Conservation (phyloP, 148 eudicot genomes). For the Camellia japonica region DNA sequence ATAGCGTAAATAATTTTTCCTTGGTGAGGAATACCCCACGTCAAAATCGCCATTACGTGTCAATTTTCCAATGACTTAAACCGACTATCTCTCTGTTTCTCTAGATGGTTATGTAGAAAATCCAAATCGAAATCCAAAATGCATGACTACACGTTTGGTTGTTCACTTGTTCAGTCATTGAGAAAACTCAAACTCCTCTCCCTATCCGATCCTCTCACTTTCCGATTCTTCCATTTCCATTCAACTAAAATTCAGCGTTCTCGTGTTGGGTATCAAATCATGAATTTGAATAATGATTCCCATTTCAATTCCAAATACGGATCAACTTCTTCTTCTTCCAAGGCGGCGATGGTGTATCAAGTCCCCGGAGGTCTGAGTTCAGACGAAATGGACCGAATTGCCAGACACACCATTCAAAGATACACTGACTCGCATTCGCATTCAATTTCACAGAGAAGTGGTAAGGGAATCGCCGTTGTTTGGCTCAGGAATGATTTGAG, state of each 20-base stretch:
- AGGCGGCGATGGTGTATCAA: slow-evolving; percentile 11
- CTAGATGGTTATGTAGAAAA: background rate
- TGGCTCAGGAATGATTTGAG: slow-evolving; percentile 94
- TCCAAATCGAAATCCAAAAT: background rate
- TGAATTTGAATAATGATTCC: background rate
- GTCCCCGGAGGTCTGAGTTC: slow-evolving; percentile 52
- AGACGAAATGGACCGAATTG: slow-evolving; percentile 42
- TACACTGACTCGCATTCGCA: slow-evolving; percentile 26
- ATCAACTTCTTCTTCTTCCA: background rate
- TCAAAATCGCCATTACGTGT: slow-evolving; percentile 12
- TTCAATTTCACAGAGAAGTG: slow-evolving; percentile 27
- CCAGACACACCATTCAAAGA: slow-evolving; percentile 49
- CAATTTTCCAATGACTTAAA: slow-evolving; percentile 15
- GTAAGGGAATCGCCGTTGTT: slow-evolving; percentile 68
- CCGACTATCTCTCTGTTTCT: background rate
- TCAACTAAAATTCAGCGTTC: background rate
- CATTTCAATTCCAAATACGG: background rate
- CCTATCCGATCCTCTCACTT: background rate
- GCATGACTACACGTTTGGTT: background rate
- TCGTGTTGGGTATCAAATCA: too few relatives aligned
- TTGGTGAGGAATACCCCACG: slow-evolving; percentile 1
- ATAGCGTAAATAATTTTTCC: too few relatives aligned
- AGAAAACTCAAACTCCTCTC: background rate
- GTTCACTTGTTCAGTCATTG: background rate
- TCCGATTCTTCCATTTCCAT: background rate